phyloP scores from a whole-genome alignment of 805 yeast species.

The Lachancea quebecensis region DNA sequence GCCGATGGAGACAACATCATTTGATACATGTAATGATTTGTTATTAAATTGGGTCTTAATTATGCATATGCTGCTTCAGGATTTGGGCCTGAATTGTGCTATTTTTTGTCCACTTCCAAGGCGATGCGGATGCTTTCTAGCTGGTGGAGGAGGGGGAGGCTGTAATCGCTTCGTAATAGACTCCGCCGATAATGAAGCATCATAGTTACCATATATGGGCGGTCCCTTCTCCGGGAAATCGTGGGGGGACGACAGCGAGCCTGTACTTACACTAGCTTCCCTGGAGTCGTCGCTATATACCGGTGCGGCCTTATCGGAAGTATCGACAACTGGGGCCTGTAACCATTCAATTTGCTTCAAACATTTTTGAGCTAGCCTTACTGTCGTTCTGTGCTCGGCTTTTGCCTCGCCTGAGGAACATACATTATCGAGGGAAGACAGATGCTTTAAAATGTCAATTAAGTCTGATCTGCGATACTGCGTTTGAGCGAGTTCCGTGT shows the following conservation, averaged over 20 bases:
- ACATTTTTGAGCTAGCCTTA: conserved; percentile 37
- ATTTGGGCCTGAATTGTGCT: conserved; percentile 7
- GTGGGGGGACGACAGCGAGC: conserved; percentile 1
- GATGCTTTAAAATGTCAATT: conserved; percentile 41
- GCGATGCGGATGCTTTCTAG: conserved; percentile 22
- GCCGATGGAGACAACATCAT: conserved; percentile 27
- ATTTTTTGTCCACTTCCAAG: conserved; percentile 9
- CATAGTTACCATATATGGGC: conserved; percentile 10
- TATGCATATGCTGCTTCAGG: neutral
- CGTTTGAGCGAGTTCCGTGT: conserved; percentile 51
- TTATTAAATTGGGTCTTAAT: neutral
- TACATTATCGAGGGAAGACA: conserved; percentile 29
- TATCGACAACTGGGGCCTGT: neutral
- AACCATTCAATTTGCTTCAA: conserved; percentile 33
- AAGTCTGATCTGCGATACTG: conserved; percentile 55
- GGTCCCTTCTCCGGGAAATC: conserved; percentile 5
- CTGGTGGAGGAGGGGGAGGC: conserved; percentile 35
- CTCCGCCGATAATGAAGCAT: conserved; percentile 28
- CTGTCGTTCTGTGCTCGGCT: conserved; percentile 34
- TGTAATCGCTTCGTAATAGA: conserved; percentile 30
- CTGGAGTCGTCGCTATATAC: conserved; percentile 15
- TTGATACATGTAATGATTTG: neutral
- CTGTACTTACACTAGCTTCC: conserved; percentile 19
- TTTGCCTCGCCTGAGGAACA: conserved; percentile 18
- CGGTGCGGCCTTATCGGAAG: neutral